Base-by-base conservation (phyloP, 192 early-diverging fungal genomes). In the Umbelopsis vinacea region DNA sequence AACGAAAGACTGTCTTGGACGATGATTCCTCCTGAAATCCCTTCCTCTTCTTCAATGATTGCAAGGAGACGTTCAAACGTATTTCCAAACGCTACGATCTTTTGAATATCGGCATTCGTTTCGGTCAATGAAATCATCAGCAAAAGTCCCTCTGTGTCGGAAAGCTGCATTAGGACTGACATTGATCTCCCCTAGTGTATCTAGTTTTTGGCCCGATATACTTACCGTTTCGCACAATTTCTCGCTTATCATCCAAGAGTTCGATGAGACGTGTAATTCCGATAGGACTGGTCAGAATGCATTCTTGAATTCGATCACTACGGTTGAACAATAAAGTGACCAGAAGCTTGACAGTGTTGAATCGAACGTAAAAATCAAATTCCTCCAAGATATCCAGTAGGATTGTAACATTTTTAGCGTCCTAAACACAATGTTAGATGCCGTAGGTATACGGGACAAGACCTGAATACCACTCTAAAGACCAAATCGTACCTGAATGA, bases 61-160 rank as follows among this genome's bases (percentile, higher is more conserved):
- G 83, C 85, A 66, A 99, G 81, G 23, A 99, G 81, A 10, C 92
- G 85, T 68, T 99, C 98, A 82, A 99, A 99, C 6, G 96, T 95
- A 72, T 94, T 97, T 70, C 98, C 94, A 83, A 99, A 99, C 15
- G 98, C 97, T 55, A 99, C 93, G 71, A 99, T 95, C 85, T 99
- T 98, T 84, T 99, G 98, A 26, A 99, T 92, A 68, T 98, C 97
- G 11, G 95, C 92, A 79, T 97, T 97, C 48, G 83, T 88, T 63
- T 93, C 87, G n/a, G 96, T 97, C 52, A 99, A 86, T 0, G 93
- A 86, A 67, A 97, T 97, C 74, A 99, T 72, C 29, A 99, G 79
- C 71, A 97, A 81, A 11, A 99, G 83, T 8, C 94, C 94, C 89
- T 98, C 96, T 95, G 26, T 29, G 7, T 17, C 29, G 19, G 12